Conservation (phyloP, 768 basidiomycete genomes). For the Ephemerocybe angulata region DNA sequence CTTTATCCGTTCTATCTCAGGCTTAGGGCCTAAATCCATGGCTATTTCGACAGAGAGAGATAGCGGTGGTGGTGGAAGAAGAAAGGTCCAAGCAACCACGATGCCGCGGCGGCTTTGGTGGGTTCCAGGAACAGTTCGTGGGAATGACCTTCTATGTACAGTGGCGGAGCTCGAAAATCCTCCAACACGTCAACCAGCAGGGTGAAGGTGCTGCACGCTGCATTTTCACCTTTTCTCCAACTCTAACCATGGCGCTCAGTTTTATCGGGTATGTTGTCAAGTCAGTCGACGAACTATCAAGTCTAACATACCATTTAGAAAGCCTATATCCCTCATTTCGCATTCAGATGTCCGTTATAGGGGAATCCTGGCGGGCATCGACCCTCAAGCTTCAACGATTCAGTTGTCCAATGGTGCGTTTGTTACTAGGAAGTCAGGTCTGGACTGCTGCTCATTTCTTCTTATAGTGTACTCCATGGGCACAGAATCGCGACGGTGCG, state of each 20-base stretch:
- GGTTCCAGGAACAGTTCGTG: neutral
- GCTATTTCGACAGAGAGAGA: no score
- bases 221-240: constrained; percentile 4
- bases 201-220: neutral
- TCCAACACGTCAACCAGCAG: constrained; percentile 17
- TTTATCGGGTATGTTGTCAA: constrained; percentile 60
- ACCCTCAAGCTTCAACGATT: constrained; percentile 81
- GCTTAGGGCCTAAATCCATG: no score
- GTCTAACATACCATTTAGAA: constrained; percentile 41
- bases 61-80: neutral
- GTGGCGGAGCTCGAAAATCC: constrained; percentile 13
- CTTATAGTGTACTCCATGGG: constrained; percentile 78
- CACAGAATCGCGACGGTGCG: constrained; percentile 79
- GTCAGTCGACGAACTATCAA: neutral
- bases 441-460: constrained; percentile 15
- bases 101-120: no score
- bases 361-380: constrained; percentile 83
- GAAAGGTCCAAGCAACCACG: neutral
- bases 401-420: constrained; percentile 78
- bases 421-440: neutral
- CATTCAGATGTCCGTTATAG: constrained; percentile 90
- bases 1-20: no score
- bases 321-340: constrained; percentile 86
- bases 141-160: neutral
- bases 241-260: constrained; percentile 58